Evolutionary conservation across 1,284 basidiomycete species (phyloP), one percentile per base, ranked within the genome.

Genomic region (Ceratorhiza oryzae-sativae): DNA sequence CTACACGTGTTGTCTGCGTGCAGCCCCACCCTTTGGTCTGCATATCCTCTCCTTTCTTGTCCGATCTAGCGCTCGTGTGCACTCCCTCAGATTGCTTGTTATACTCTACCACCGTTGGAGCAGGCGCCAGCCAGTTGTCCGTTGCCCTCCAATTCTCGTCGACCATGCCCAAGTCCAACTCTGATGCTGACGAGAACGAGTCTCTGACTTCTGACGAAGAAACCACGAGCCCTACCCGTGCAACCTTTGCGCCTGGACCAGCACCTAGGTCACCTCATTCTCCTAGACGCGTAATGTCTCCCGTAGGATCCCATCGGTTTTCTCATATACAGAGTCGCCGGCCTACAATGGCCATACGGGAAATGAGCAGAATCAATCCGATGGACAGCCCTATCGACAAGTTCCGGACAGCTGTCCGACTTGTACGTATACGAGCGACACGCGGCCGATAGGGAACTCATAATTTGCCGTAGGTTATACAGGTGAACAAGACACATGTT

Each of bases 131-230:
- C 58, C 41, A 34, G 4, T 34, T 23, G n/a, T 10, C 5, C 55
- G 55, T 34, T 8, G 15, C 15, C 51, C 51, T 18, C 56, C 39
- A 41, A 12, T 4, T 23, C 25, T 39, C 25, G 58, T 49, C 25
- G 4, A 45, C 10, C 1, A 70, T 70, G 67, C 67, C 67, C 42
- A 70, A 55, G 27, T 70, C 67, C 32, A 70, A 70, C 55, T 70
- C 67, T 70, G 67, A 70, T 18, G 67, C 67, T 49, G 67, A 70
- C 27, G 67, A 70, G 67, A 70, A 70, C 15, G 67, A 70, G 12
- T 70, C 67, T 58, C 67, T 70, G 27, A 70, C 67, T 49, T 70
- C 67, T 34, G 67, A 70, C 42, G 67, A 70, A 30, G 67, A 70
- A 42, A 45, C 55, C 20, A 39, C 51, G 18, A 48, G 65, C 15